These are phyloP conservation scores for Podospora didyma DNA, from an alignment of 495 filamentous ascomycete species.

Conservation along the genomic window DNA sequence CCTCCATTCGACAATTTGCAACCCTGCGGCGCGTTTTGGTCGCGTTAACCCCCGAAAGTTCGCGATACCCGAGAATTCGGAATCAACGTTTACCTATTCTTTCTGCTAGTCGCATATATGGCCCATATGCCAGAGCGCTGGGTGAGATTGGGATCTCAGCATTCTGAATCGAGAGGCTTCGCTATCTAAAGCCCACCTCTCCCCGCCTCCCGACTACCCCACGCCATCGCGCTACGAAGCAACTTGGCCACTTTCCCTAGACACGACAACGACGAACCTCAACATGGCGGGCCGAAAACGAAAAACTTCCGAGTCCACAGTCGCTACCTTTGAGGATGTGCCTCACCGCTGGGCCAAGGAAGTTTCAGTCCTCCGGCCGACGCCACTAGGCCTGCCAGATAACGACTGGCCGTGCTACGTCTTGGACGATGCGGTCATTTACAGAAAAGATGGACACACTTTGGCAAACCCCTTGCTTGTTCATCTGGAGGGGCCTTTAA, in stretches of 20 bases:
- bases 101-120: too few species aligned
- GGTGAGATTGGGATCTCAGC: too few species aligned
- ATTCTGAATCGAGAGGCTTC: too few species aligned
- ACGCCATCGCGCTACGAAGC: neutral
- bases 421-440: conserved; percentile 43
- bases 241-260: neutral
- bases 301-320: conserved; percentile 29
- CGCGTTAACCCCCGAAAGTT: neutral
- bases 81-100: too few species aligned
- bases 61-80: too few species aligned
- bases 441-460: conserved; percentile 32
- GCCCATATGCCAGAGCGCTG: too few species aligned
- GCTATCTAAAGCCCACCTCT: too few species aligned
- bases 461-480: conserved; percentile 41
- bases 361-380: conserved; percentile 29
- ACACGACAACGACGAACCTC: neutral
- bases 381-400: conserved; percentile 5
- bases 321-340: conserved; percentile 20
- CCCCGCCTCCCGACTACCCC: too few species aligned
- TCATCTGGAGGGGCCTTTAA: conserved; percentile 36
- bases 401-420: conserved; percentile 40
- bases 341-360: conserved; percentile 31
- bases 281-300: conserved; percentile 34
- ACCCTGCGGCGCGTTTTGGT: neutral
- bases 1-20: neutral